phyloP scores from a whole-genome alignment of 192 early-diverging fungal species.

The Allomyces javanicus region DNA sequence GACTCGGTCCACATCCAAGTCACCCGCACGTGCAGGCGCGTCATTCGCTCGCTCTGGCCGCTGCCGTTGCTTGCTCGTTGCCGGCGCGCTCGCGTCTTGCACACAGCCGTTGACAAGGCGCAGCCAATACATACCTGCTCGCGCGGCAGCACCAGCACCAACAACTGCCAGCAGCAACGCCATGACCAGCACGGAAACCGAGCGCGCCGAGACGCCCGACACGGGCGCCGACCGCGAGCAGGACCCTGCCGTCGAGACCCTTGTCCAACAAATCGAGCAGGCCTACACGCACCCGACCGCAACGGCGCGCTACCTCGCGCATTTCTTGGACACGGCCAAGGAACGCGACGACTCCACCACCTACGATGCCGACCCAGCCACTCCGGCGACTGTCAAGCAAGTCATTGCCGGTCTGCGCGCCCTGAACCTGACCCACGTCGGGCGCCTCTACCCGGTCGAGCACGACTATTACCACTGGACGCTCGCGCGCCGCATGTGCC shows the following conservation, averaged over 20 bases:
- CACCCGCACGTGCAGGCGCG: too few relatives aligned
- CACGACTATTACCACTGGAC: constrained; percentile 63
- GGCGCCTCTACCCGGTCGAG: constrained; percentile 50
- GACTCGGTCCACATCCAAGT: too few relatives aligned
- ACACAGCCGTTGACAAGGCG: too few relatives aligned
- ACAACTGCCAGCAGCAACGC: too few relatives aligned
- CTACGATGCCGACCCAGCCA: neutral
- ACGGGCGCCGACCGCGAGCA: too few relatives aligned
- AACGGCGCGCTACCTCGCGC: neutral
- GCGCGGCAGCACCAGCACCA: too few relatives aligned
- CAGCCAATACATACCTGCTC: too few relatives aligned
- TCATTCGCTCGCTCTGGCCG: too few relatives aligned
- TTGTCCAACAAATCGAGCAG: neutral
- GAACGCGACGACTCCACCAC: neutral
- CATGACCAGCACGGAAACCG: too few relatives aligned
- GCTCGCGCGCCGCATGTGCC: constrained; percentile 37
- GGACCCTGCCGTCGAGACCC: neutral
- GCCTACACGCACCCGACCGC: neutral
- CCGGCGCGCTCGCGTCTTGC: too few relatives aligned
- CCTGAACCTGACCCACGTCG: constrained; percentile 6
- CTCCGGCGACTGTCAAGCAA: neutral
- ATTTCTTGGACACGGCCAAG: neutral
- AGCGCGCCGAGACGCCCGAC: too few relatives aligned
- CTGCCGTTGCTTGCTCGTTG: too few relatives aligned
- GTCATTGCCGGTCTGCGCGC: constrained; percentile 6